phyloP scores from a whole-genome alignment of 331 rosid species.

The Pyrus hybrid region DNA sequence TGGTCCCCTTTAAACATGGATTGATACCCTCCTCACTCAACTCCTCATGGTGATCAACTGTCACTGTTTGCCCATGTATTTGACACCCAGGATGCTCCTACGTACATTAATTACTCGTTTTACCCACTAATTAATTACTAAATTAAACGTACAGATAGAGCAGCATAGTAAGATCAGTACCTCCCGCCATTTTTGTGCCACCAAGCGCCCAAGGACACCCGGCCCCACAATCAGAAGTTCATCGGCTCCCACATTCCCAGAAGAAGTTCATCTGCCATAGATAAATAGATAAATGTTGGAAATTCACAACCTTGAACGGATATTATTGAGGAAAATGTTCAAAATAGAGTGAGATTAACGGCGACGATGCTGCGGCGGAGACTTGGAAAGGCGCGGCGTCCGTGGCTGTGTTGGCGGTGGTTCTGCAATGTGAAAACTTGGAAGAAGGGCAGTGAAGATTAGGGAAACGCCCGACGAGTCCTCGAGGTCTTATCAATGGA shows the following conservation, averaged over 20 bases:
- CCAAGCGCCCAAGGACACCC: conserved; percentile 81
- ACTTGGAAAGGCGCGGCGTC: conserved; percentile 43
- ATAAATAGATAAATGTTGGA: not conserved
- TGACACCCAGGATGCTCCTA: conserved; percentile 66
- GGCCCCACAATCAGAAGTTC: conserved; percentile 83
- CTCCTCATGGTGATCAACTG: conserved; percentile 70
- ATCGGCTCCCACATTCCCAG: conserved; percentile 32
- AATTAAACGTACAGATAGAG: not conserved
- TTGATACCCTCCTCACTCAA: conserved; percentile 46
- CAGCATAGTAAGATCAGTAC: conserved; percentile 17
- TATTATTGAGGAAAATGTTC: not conserved
- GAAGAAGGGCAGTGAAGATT: not conserved
- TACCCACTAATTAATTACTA: not conserved
- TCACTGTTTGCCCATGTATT: conserved; percentile 69
- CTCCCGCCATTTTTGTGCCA: conserved; percentile 74
- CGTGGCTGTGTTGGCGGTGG: conserved; percentile 21
- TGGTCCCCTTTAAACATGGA: conserved; percentile 56
- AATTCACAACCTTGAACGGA: not conserved
- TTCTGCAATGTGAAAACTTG: conserved; percentile 6
- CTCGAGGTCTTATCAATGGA: conserved; percentile 11
- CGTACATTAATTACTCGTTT: not conserved
- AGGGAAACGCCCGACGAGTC: conserved; percentile 17
- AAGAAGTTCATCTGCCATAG: conserved; percentile 12
- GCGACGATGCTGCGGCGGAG: conserved; percentile 17
- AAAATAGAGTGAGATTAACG: not conserved